These are phyloP conservation scores for Amaranthus tricolor DNA, from an alignment of 179 eudicot genomes.

Conservation along the genomic window DNA sequence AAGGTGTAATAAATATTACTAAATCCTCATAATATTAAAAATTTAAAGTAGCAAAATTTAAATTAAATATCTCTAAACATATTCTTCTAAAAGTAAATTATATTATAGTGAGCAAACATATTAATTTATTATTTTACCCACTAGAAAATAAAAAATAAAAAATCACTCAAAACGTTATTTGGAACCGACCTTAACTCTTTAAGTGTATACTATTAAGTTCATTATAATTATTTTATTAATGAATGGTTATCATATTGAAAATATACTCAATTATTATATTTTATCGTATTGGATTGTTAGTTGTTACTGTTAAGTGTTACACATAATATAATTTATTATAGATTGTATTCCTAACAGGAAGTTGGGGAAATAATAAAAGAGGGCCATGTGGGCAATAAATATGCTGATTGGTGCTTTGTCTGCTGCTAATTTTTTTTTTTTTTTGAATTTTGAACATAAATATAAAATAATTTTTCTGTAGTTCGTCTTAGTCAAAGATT, in stretches of 20 bases:
- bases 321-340: not conserved
- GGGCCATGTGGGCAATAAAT: constrained; percentile 31
- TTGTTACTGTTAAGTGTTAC: constrained; percentile 1
- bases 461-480: not conserved
- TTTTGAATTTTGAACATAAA: not conserved
- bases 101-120: no score
- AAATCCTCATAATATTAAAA: no score
- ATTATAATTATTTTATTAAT: not conserved
- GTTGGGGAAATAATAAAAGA: not conserved
- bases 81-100: no score
- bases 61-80: no score
- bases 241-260: no score
- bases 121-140: no score
- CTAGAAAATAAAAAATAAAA: no score
- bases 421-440: not conserved
- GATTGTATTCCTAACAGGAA: constrained; percentile 14
- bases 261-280: not conserved
- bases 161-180: no score
- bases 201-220: not conserved
- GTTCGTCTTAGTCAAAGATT: not conserved
- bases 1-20: no score
- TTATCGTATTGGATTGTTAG: not conserved
- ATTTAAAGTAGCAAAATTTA: no score
- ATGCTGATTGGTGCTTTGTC: constrained; percentile 28
- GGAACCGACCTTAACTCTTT: not conserved